A percentile compares a stretch with the other conserved stretches of the same genome.
Conservation (phyloP, 768 basidiomycete species). For the Wakefieldia striispora region DNA sequence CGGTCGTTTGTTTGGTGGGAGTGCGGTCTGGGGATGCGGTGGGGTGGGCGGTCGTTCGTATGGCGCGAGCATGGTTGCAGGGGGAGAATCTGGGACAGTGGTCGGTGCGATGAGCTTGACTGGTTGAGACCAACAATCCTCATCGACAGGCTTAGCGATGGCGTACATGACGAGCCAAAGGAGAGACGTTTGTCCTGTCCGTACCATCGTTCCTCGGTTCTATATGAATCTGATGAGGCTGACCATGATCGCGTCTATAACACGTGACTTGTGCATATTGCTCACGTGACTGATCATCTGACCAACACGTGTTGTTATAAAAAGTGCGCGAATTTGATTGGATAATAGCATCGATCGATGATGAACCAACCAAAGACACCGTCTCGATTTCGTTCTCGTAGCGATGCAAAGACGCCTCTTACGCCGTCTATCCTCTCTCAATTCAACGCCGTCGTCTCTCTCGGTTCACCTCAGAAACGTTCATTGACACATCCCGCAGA, state of each 20-base stretch:
- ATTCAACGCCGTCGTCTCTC: conserved; percentile 38
- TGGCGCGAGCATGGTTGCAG: conserved; percentile 7
- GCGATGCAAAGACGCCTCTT: conserved; percentile 48
- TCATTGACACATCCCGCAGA: conserved; percentile 43
- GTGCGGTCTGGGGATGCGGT: no score
- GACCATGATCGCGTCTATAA: no score
- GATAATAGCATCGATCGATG: conserved; percentile 12
- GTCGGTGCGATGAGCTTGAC: no score
- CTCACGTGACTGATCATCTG: conserved; percentile 18
- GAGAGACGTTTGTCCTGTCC: background rate
- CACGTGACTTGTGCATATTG: no score
- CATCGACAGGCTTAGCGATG: conserved; percentile 6
- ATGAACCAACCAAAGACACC: no score
- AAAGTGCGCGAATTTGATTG: no score
- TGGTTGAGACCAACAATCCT: conserved; percentile 1
- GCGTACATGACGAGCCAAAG: conserved; percentile 9
- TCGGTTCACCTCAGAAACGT: conserved; percentile 31
- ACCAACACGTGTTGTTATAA: no score
- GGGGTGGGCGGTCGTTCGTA: no score
- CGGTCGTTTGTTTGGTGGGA: no score
- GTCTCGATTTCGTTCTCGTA: conserved; percentile 45
- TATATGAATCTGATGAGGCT: conserved; percentile 19
- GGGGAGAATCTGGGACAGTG: background rate
- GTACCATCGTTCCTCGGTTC: no score
- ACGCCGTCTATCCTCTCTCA: conserved; percentile 43